Conservation (phyloP, 1,284 basidiomycete genomes). For the Heliocybe sulcata region DNA sequence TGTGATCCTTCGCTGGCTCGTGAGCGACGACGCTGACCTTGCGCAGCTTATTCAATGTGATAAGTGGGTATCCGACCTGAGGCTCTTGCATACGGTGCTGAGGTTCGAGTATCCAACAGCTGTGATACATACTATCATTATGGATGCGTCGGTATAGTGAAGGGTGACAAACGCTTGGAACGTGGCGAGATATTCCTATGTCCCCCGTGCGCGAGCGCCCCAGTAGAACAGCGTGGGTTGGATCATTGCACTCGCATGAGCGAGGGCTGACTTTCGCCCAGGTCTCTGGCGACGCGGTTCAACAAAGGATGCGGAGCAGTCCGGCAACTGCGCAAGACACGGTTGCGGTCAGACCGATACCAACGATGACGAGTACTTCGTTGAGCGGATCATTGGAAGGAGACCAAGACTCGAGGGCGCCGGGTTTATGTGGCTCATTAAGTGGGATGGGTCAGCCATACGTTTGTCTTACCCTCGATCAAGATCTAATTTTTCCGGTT, state of each 20-base stretch:
- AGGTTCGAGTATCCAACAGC: slow-evolving; percentile 10
- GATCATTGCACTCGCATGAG: background rate
- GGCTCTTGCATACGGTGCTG: background rate
- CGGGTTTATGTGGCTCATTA: slow-evolving; percentile 23
- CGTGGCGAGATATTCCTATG: slow-evolving; percentile 18
- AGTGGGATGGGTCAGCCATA: slow-evolving; percentile 27
- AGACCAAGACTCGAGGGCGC: slow-evolving; percentile 10
- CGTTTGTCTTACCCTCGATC: background rate
- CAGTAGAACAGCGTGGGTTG: slow-evolving; percentile 4
- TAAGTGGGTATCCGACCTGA: slow-evolving; percentile 5
- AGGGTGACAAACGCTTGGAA: slow-evolving; percentile 19
- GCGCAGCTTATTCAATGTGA: slow-evolving; percentile 13
- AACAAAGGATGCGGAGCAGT: background rate
- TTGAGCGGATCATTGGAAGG: slow-evolving; percentile 26
- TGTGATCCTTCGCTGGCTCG: background rate
- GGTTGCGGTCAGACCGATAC: slow-evolving; percentile 5
- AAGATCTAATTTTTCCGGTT: background rate
- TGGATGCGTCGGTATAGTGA: slow-evolving; percentile 22
- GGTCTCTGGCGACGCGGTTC: slow-evolving; percentile 4
- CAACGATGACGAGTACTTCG: slow-evolving; percentile 16
- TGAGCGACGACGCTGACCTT: background rate
- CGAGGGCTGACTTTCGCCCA: background rate
- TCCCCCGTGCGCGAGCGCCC: slow-evolving; percentile 14
- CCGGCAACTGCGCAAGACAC: slow-evolving; percentile 6
- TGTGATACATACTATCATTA: slow-evolving; percentile 29